phyloP scores from a whole-genome alignment of 2,329 filamentous ascomycete genomes.

The Paecilomyces formosus region DNA sequence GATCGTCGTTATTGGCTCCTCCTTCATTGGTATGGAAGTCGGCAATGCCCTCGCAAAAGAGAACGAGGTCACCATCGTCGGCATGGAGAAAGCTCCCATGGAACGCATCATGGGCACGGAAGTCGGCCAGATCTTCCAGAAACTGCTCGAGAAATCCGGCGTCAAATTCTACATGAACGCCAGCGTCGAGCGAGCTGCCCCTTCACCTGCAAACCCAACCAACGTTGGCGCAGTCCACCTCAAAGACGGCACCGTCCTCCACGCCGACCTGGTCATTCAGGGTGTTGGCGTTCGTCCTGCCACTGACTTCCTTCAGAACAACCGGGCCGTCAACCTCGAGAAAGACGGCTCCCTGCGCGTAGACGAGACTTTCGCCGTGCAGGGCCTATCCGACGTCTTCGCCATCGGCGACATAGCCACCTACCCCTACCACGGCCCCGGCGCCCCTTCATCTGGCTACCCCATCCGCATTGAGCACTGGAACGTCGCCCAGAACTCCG shows the following conservation, averaged over 20 bases:
- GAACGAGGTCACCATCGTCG: constrained; percentile 79
- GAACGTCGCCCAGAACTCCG: constrained; percentile 94
- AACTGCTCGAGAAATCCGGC: constrained; percentile 72
- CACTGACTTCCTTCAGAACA: constrained; percentile 72
- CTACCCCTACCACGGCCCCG: constrained; percentile 88
- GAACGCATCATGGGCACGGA: constrained; percentile 77
- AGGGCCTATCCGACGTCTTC: constrained; percentile 69
- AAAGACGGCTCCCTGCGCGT: constrained; percentile 80
- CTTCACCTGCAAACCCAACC: constrained; percentile 58
- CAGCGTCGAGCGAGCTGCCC: constrained; percentile 72
- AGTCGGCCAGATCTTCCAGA: constrained; percentile 74
- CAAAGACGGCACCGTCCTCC: constrained; percentile 76
- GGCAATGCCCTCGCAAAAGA: constrained; percentile 72
- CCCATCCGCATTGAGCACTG: constrained; percentile 89
- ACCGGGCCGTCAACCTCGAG: constrained; percentile 62
- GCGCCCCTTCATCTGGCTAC: constrained; percentile 53
- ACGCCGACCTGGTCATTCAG: constrained; percentile 83
- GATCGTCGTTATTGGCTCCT: constrained; percentile 83
- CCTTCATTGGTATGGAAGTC: constrained; percentile 98
- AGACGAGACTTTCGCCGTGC: constrained; percentile 70
- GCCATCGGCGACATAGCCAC: constrained; percentile 93
- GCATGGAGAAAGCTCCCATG: constrained; percentile 79
- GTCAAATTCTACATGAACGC: constrained; percentile 82
- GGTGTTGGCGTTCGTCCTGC: constrained; percentile 83
- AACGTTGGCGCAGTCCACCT: constrained; percentile 74